These are phyloP conservation scores for Penicillium canescens DNA, from an alignment of 495 filamentous ascomycete species.

Conservation along the genomic window DNA sequence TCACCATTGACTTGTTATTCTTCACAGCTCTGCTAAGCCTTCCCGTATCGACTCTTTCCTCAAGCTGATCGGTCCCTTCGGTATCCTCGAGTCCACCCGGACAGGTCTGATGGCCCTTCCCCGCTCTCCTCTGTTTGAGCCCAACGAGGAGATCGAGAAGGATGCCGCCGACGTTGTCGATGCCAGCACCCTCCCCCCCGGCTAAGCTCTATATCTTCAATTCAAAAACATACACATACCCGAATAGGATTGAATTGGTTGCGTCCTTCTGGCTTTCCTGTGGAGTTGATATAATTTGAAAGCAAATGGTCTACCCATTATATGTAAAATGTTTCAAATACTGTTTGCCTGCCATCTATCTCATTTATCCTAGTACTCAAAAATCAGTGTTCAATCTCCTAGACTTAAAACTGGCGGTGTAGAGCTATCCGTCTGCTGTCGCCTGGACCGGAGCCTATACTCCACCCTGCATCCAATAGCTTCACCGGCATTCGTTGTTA, in stretches of 20 bases:
- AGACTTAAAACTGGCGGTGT: too few relatives aligned
- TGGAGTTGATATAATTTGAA: conserved; percentile 8
- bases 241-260: conserved; percentile 23
- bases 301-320: conserved; percentile 3
- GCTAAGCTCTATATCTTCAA: conserved; percentile 53
- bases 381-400: background rate
- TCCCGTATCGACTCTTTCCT: conserved; percentile 94
- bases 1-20: background rate
- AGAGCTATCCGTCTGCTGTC: too few relatives aligned
- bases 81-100: conserved; percentile 90
- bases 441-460: too few relatives aligned
- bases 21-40: conserved; percentile 81
- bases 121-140: conserved; percentile 80
- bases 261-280: conserved; percentile 9
- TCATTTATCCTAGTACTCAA: background rate
- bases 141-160: conserved; percentile 68
- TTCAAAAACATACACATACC: conserved; percentile 26
- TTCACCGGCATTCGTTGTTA: too few relatives aligned
- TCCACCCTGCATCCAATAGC: too few relatives aligned
- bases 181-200: conserved; percentile 86
- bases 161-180: conserved; percentile 94
- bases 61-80: conserved; percentile 94
- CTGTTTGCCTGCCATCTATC: conserved; percentile 2
- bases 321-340: conserved; percentile 8
- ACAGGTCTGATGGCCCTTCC: conserved; percentile 97